Evolutionary conservation across 2,329 filamentous ascomycete species (phyloP).

Genomic region (Penicillium carneum): DNA sequence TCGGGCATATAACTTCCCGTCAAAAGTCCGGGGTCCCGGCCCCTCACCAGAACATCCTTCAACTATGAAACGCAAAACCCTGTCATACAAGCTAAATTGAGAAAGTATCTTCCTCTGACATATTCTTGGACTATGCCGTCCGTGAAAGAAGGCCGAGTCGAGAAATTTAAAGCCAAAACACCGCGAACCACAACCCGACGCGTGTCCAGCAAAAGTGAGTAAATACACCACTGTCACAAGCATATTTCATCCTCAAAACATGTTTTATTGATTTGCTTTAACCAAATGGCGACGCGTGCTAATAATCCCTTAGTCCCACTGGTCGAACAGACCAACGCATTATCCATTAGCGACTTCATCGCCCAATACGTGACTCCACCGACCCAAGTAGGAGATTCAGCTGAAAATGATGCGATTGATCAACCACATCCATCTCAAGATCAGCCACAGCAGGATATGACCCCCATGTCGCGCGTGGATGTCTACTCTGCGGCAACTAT

Average conservation of each 20-base stretch:
- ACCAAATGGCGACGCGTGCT: slow-evolving; percentile 20
- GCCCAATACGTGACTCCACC: slow-evolving; percentile 41
- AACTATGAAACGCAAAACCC: background rate
- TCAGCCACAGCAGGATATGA: slow-evolving; percentile 10
- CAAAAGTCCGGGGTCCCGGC: slow-evolving; percentile 5
- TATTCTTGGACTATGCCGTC: slow-evolving; percentile 4
- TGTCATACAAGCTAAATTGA: background rate
- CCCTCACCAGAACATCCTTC: background rate
- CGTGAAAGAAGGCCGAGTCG: slow-evolving; percentile 36
- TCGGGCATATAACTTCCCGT: background rate
- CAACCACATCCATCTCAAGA: background rate
- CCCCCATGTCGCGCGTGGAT: slow-evolving; percentile 32
- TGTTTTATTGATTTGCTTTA: background rate
- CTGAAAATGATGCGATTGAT: slow-evolving; percentile 13
- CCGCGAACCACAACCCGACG: slow-evolving; percentile 25
- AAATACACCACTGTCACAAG: background rate
- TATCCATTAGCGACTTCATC: slow-evolving; percentile 51
- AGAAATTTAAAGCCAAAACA: slow-evolving; percentile 31
- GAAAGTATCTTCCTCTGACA: background rate
- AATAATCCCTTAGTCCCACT: slow-evolving; percentile 35
- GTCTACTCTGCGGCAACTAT: slow-evolving; percentile 50
- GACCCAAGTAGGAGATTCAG: slow-evolving; percentile 18
- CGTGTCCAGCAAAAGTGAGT: slow-evolving; percentile 32
- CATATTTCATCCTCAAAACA: background rate
- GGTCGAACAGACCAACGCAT: slow-evolving; percentile 54